These are phyloP conservation scores for Pichia terricola DNA, from an alignment of 1,139 yeast species.

Conservation along the genomic window DNA sequence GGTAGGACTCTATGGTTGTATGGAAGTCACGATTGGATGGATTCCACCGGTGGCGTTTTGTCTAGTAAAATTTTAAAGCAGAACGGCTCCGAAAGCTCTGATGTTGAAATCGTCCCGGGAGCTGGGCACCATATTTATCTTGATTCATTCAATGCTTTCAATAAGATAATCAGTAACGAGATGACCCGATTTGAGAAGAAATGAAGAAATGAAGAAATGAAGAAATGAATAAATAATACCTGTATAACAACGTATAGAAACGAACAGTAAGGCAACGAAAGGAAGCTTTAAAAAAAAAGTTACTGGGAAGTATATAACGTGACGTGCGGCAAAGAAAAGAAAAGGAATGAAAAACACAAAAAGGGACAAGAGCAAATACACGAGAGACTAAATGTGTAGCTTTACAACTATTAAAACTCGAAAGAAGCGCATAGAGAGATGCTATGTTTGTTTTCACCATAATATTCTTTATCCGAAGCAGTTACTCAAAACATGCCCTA, in stretches of 20 bases:
- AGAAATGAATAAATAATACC: background rate
- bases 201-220: background rate
- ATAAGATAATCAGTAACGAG: slow-evolving; percentile 37
- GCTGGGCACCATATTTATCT: slow-evolving; percentile 68
- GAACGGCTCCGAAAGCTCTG: slow-evolving; percentile 17
- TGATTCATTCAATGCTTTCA: slow-evolving; percentile 47
- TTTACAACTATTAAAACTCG: too few species aligned
- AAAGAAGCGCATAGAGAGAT: too few species aligned
- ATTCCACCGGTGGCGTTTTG: slow-evolving; percentile 42
- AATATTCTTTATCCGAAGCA: too few species aligned
- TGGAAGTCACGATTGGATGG: slow-evolving; percentile 78
- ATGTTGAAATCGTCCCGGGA: slow-evolving; percentile 36
- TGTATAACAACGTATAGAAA: background rate
- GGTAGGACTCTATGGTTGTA: slow-evolving; percentile 53
- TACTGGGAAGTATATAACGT: background rate
- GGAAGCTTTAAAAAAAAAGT: background rate
- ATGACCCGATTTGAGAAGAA: slow-evolving; percentile 26
- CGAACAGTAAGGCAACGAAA: background rate
- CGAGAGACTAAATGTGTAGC: too few species aligned
- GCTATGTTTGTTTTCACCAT: too few species aligned
- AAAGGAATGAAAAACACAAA: too few species aligned
- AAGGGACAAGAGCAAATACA: too few species aligned
- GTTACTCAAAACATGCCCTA: too few species aligned
- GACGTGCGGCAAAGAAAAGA: background rate
- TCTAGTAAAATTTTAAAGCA: slow-evolving; percentile 23